A percentile compares a stretch with the other conserved stretches of the same genome.
phyloP scores from a whole-genome alignment of 2,329 filamentous ascomycete species.

The Xylaria multiplex region DNA sequence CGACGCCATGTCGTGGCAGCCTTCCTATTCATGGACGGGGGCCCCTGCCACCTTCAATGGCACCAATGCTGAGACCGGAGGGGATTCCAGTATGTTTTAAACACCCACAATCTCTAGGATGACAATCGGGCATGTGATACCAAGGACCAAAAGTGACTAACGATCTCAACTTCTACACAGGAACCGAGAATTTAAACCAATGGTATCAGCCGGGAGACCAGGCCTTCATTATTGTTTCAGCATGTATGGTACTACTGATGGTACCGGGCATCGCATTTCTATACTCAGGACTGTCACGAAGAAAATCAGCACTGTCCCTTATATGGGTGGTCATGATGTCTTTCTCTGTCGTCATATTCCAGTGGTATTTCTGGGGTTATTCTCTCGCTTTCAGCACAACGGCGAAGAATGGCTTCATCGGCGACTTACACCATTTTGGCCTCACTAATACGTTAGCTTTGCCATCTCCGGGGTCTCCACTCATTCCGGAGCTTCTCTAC shows the following conservation, averaged over 20 bases:
- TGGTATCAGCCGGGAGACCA: constrained; percentile 93
- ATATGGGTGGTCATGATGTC: constrained; percentile 98
- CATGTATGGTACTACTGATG: constrained; percentile 97
- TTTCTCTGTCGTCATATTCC: constrained; percentile 89
- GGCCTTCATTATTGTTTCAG: constrained; percentile 88
- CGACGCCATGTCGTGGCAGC: constrained; percentile 61
- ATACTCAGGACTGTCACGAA: constrained; percentile 95
- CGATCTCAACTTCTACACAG: constrained; percentile 56
- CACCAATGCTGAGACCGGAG: constrained; percentile 72
- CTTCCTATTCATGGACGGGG: constrained; percentile 64
- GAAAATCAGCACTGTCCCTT: constrained; percentile 96
- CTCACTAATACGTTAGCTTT: constrained; percentile 83
- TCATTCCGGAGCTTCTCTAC: constrained; percentile 90
- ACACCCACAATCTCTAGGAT: constrained; percentile 19
- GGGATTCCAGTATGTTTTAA: constrained; percentile 76
- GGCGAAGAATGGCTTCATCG: constrained; percentile 89
- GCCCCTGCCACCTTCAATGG: constrained; percentile 70
- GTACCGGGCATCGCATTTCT: constrained; percentile 95
- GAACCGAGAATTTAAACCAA: constrained; percentile 89
- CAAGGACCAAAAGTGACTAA: constrained; percentile 29
- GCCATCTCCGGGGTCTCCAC: constrained; percentile 87
- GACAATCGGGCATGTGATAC: background rate
- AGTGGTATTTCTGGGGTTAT: constrained; percentile 99
- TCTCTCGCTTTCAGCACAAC: constrained; percentile 88
- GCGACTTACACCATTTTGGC: constrained; percentile 88